Base-by-base conservation (phyloP, 2,329 filamentous ascomycete genomes). In the Paracorniculantispora psalliotae region DNA sequence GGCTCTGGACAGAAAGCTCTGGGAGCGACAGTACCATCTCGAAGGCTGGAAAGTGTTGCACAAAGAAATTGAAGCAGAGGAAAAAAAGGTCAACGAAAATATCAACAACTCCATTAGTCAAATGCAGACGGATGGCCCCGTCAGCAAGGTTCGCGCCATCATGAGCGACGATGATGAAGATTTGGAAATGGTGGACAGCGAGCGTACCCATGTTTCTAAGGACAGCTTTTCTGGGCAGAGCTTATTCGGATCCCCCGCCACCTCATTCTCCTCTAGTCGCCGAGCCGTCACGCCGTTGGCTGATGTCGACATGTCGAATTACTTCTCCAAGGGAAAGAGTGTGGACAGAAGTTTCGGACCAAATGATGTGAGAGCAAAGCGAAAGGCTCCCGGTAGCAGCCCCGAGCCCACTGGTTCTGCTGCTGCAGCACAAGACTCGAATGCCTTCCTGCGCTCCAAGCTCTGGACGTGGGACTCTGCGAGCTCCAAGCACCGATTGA, bases 1-100 rank as follows among this genome's bases (percentile, higher is more conserved):
- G 19, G 88, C 93, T 6, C 75, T 92, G 54, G 94, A 99, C 72
- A 85, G 90, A 35, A 88, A 89, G 62, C 76, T 97, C 28, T 99
- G 94, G 94, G 88, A 91, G 69, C 81, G 85, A 15, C 75, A 96
- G 15, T 99, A 96, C 73, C 81, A 87, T 37, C 75, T 86, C 8
- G 92, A 97, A 75, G 94, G 94, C 6, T 99, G 94, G 90, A 86
- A 86, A 63, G 83, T 89, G 7, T 80, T 92, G 62, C 73, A 76
- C 8, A 74, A 78, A 10, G 89, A 91, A 64, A 84, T 96, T 28
- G 75, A 77, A 43, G 73, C 77, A 2, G 91, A 85, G 64, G 90
- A 96, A 71, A 79, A 81, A 46, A 78, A 78, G 44, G 75, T 82
- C 65, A 85, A 82, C 66, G 73, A 76, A 23, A 74, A 72, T 17